phyloP scores from a whole-genome alignment of 306 rosid genomes.

The Rosa rugosa region DNA sequence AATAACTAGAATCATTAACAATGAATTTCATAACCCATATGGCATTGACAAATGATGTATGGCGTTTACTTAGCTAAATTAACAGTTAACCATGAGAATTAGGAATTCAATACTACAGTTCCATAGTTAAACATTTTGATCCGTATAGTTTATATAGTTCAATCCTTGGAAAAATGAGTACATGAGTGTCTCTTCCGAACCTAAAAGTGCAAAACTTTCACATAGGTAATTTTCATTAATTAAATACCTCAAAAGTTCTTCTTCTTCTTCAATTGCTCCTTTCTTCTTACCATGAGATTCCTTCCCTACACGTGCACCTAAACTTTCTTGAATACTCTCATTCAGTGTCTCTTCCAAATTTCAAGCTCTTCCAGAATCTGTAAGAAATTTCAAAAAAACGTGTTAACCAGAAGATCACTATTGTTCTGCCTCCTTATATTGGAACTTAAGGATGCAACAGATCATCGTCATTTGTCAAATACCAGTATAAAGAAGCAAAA shows the following conservation, averaged over 20 bases:
- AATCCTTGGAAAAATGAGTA: neutral
- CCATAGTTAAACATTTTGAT: neutral
- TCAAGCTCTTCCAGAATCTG: constrained; percentile 93
- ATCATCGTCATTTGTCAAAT: neutral
- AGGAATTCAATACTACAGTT: neutral
- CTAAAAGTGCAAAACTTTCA: neutral
- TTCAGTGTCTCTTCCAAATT: constrained; percentile 94
- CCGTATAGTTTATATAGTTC: neutral
- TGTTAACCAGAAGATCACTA: neutral
- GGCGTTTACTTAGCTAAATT: neutral
- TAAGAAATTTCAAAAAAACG: constrained; percentile 5
- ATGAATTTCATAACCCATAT: neutral
- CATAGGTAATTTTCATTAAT: neutral
- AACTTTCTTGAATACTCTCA: constrained; percentile 89
- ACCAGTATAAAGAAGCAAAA: neutral
- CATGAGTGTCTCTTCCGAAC: neutral
- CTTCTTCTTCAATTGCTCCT: constrained; percentile 75
- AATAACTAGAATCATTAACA: constrained; percentile 9
- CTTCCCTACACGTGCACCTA: constrained; percentile 76
- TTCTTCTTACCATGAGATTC: constrained; percentile 63
- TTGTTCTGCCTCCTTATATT: neutral
- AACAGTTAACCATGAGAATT: constrained; percentile 4
- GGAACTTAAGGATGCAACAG: neutral
- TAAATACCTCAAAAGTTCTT: constrained; percentile 63
- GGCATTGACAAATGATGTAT: neutral